A percentile compares a stretch with the other conserved stretches of the same genome.
phyloP scores from a whole-genome alignment of 1,139 yeast genomes.

The Pichia sp. region DNA sequence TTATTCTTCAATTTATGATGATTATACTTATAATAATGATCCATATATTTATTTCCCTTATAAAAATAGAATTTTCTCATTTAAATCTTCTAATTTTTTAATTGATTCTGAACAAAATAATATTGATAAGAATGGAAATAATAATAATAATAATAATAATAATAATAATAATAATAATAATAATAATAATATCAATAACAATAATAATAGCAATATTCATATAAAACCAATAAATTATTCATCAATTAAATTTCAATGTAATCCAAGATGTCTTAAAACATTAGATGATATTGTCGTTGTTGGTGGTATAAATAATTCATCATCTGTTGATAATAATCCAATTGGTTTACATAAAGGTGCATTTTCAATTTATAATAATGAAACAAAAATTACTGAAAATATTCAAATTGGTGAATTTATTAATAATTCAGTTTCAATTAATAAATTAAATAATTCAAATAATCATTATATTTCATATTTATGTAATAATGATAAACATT shows the following conservation, averaged over 20 bases:
- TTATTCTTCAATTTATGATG: constrained; percentile 24
- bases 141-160: too few species aligned
- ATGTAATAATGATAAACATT: constrained; percentile 74
- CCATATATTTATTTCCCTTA: constrained; percentile 39
- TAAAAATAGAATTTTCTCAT: constrained; percentile 39
- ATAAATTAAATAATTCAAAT: constrained; percentile 30
- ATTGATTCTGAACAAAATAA: not conserved
- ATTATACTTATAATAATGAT: not conserved
- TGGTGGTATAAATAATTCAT: constrained; percentile 52
- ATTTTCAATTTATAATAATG: constrained; percentile 25
- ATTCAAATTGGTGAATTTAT: constrained; percentile 71
- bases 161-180: too few species aligned
- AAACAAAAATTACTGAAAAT: constrained; percentile 41
- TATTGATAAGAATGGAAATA: not conserved
- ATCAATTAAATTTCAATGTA: constrained; percentile 40
- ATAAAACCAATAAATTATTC: constrained; percentile 1
- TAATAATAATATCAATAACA: not conserved
- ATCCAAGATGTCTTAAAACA: constrained; percentile 68
- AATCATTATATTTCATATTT: constrained; percentile 49
- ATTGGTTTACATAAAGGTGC: constrained; percentile 13
- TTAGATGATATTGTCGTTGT: constrained; percentile 53
- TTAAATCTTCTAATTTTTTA: constrained; percentile 18
- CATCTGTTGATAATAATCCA: constrained; percentile 1
- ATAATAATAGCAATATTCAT: not conserved
- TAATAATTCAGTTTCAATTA: constrained; percentile 71